Conservation (phyloP, 192 early-diverging fungal genomes). For the Entomortierella beljakovae region DNA sequence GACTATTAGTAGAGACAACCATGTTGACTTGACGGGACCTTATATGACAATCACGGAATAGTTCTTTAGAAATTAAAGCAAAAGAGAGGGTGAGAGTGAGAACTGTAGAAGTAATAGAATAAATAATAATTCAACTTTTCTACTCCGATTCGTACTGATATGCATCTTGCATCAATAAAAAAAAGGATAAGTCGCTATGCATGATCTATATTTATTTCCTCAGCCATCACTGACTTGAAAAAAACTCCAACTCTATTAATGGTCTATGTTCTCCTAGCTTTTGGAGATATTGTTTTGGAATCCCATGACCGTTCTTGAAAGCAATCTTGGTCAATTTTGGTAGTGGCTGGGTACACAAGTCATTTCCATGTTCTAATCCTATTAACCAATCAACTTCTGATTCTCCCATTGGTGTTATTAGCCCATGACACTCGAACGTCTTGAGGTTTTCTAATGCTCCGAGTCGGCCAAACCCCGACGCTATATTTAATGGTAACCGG, state of each 20-base stretch:
- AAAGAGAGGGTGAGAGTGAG: no score
- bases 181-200: no score
- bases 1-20: constrained; percentile 5
- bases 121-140: no score
- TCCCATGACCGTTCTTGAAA: constrained; percentile 17
- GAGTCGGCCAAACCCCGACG: constrained; percentile 14
- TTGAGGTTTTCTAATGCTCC: constrained; percentile 11
- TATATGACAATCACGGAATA: constrained; percentile 4
- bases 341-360: background rate
- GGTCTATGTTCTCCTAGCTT: constrained; percentile 11
- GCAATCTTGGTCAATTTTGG: constrained; percentile 5
- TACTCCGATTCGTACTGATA: background rate
- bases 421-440: constrained; percentile 12
- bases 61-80: no score
- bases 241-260: constrained; percentile 12
- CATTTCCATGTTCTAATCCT: background rate
- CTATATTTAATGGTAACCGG: constrained; percentile 16
- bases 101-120: no score
- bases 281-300: background rate
- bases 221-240: background rate
- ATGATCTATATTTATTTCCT: background rate
- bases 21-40: background rate
- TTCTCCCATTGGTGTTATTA: constrained; percentile 8
- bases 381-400: constrained; percentile 29
- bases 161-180: background rate